Evolutionary conservation across 768 basidiomycete species (phyloP).

Genomic region (Gyrodon lividus): DNA sequence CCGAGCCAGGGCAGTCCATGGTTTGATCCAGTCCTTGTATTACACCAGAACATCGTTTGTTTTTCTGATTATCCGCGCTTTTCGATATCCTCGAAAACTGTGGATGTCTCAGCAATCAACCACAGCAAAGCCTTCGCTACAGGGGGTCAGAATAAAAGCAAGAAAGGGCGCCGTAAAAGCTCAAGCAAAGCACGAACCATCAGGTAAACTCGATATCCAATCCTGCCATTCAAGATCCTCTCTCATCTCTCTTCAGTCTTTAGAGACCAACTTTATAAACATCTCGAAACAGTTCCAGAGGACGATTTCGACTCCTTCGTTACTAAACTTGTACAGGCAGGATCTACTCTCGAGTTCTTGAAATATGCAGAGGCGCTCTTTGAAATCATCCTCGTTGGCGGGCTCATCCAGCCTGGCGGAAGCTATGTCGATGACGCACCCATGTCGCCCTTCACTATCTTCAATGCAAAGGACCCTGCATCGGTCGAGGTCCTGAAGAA

Average conservation of each 20-base stretch:
- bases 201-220: conserved; percentile 40
- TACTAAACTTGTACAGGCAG: conserved; percentile 87
- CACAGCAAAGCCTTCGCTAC: conserved; percentile 84
- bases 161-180: conserved; percentile 92
- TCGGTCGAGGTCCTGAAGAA: conserved; percentile 87
- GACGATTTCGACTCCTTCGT: conserved; percentile 82
- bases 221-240: neutral
- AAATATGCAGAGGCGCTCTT: conserved; percentile 98
- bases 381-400: conserved; percentile 93
- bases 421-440: conserved; percentile 87
- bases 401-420: conserved; percentile 95
- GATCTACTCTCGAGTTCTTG: conserved; percentile 89
- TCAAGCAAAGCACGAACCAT: conserved; percentile 90
- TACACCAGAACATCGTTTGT: neutral
- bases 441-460: conserved; percentile 83
- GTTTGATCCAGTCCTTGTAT: neutral
- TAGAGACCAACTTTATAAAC: conserved; percentile 90
- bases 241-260: conserved; percentile 56
- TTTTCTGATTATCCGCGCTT: conserved; percentile 25
- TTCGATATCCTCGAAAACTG: conserved; percentile 46
- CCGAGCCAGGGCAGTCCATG: conserved; percentile 8
- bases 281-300: conserved; percentile 77
- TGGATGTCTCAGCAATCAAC: conserved; percentile 92
- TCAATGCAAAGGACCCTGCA: conserved; percentile 76
- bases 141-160: conserved; percentile 91